Evolutionary conservation across 208 protist genomes (phyloP).

Genomic region (Trypanosoma brucei): DNA sequence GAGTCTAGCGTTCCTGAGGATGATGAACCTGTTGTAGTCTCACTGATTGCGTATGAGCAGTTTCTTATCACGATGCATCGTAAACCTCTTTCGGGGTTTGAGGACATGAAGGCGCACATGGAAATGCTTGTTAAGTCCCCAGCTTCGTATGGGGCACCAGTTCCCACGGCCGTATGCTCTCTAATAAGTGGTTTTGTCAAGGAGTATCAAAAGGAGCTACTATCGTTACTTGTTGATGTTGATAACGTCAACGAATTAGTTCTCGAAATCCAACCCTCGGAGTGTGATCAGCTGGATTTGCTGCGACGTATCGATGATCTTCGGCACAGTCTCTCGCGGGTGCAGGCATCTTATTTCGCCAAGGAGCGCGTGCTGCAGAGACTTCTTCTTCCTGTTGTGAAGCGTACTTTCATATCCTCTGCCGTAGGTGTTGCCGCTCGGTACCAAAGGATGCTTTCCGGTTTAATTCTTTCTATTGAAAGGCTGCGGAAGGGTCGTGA

Average conservation of each 20-base stretch:
- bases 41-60: conserved; percentile 20
- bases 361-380: conserved; percentile 78
- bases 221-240: conserved; percentile 48
- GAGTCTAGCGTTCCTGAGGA: conserved; percentile 1
- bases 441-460: conserved; percentile 46
- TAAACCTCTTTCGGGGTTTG: conserved; percentile 8
- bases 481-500: conserved; percentile 58
- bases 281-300: conserved; percentile 67
- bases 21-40: conserved; percentile 14
- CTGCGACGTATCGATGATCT: conserved; percentile 48
- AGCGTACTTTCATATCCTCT: conserved; percentile 24
- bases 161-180: conserved; percentile 50
- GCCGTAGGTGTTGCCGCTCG: conserved; percentile 33
- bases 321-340: conserved; percentile 38
- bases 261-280: conserved; percentile 68
- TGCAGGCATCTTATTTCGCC: conserved; percentile 57
- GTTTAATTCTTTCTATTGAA: conserved; percentile 47
- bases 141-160: conserved; percentile 15
- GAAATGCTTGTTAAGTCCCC: conserved; percentile 16
- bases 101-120: conserved; percentile 18
- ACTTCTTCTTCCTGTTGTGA: conserved; percentile 60
- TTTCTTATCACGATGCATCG: conserved; percentile 22
- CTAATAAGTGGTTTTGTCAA: conserved; percentile 49
- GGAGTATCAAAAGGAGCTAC: conserved; percentile 39
- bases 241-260: conserved; percentile 80